A percentile compares a stretch with the other conserved stretches of the same genome.
These are phyloP conservation scores for Solanum okadae DNA, from an alignment of 257 asterid genomes.

Conservation along the genomic window DNA sequence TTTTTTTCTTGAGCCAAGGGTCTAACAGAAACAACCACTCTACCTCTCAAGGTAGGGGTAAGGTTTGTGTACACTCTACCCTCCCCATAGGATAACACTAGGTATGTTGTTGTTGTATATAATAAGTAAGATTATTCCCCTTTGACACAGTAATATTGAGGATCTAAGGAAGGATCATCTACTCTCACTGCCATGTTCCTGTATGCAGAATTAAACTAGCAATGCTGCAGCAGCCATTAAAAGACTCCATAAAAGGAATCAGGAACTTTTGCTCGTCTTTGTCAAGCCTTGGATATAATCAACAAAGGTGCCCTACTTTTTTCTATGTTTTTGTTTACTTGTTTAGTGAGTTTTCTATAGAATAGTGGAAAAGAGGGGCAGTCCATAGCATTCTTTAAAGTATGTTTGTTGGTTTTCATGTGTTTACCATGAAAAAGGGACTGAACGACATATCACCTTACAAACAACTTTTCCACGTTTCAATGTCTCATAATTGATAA, in stretches of 20 bases:
- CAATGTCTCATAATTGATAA: neutral
- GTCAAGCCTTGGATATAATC: neutral
- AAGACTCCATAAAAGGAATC: neutral
- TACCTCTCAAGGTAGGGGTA: neutral
- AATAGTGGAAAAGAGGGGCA: neutral
- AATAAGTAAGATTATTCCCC: neutral
- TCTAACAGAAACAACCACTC: neutral
- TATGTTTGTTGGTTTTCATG: neutral
- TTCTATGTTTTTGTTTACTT: neutral
- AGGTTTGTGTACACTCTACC: neutral
- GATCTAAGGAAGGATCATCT: neutral
- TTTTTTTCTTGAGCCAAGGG: neutral
- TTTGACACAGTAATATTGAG: neutral
- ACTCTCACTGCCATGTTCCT: neutral
- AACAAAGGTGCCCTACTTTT: neutral
- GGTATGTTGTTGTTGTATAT: neutral
- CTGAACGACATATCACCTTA: neutral
- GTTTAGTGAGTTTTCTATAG: neutral
- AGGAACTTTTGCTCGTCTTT: neutral
- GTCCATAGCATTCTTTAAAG: neutral
- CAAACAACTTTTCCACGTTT: neutral
- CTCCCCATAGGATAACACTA: neutral
- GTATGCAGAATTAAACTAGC: neutral
- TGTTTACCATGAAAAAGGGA: neutral
- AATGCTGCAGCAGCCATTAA: neutral